Base-by-base conservation (phyloP, 2,329 filamentous ascomycete species). In the Diaporthe amygdali region DNA sequence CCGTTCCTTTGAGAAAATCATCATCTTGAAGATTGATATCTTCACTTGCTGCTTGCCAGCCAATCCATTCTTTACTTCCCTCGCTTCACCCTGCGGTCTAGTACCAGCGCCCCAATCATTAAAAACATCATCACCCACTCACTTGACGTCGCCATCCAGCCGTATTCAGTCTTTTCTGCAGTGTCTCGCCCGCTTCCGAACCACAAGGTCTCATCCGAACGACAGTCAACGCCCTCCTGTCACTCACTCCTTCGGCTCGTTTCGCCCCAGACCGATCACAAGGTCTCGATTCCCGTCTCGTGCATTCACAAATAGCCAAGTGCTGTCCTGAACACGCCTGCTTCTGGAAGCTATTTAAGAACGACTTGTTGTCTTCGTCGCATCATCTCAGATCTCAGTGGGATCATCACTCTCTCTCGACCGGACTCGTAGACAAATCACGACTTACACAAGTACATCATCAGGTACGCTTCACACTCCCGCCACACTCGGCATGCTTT, bases 161-260 rank as follows among this genome's bases (percentile, higher is more conserved):
- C 49, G 30, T 67, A 64, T n/a, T 37, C 39, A 41, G 68, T 47
- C 41, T 55, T 44, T 49, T 27, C 61, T 56, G 37, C 30, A 41
- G 68, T 47, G 51, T 67, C 61, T 66, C 59, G 59, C 30, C 47
- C 30, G 22, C 37, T 9, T 63, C 47, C 46, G 64, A 69, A 47
- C 61, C 69, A 70, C 69, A 67, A 70, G 59, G 69, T 47, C 61
- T 70, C 69, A 41, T 54, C 39, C 51, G 56, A 49, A 56, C 63
- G 27, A 61, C 61, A 51, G 69, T 56, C 70, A 69, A 73, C 69
- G 66, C 68, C 71, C 71, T 67, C 68, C 71, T 71, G 76, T 76
- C 75, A 75, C 72, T 74, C 75, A 71, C 66, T 72, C 68, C 68
- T 69, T 71, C 71, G 69, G 66, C 71, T 44, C 55, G 27, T 63